Conservation (phyloP, 78 protist species). For the Dictyostelium purpureum region DNA sequence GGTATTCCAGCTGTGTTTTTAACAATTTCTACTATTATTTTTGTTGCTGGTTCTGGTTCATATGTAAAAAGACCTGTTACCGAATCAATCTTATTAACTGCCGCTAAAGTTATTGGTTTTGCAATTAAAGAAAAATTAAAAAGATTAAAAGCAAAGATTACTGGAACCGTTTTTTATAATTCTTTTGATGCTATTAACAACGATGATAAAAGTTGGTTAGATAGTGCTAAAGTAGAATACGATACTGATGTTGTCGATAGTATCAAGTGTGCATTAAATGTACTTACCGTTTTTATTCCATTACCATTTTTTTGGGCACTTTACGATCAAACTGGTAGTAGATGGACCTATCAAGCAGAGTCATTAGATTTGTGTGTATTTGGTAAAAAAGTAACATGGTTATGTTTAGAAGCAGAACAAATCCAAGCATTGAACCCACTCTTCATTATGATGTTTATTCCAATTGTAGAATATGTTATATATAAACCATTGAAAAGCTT, state of each 20-base stretch:
- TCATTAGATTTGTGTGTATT: constrained; percentile 21
- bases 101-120: not conserved
- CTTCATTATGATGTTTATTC: constrained; percentile 75
- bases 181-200: not conserved
- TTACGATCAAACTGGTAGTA: constrained; percentile 68
- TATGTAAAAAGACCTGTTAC: constrained; percentile 62
- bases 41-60: constrained; percentile 22
- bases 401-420: constrained; percentile 77
- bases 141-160: not conserved
- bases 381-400: not conserved
- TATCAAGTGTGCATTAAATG: constrained; percentile 14
- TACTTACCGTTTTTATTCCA: constrained; percentile 31
- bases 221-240: not conserved
- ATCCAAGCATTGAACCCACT: constrained; percentile 81
- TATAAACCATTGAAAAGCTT: constrained; percentile 62
- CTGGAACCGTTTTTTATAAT: not conserved
- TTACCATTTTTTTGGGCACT: constrained; percentile 85
- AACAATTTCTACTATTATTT: constrained; percentile 25
- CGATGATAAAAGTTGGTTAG: too few species aligned
- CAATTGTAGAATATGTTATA: constrained; percentile 57
- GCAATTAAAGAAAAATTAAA: not conserved
- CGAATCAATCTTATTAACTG: constrained; percentile 14
- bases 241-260: constrained; percentile 9
- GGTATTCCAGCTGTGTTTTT: constrained; percentile 82
- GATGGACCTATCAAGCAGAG: constrained; percentile 79